Percentiles rank a stretch among this genome's conserved stretches.
phyloP scores from a whole-genome alignment of 257 asterid species.

The Linderniella brevidens region DNA sequence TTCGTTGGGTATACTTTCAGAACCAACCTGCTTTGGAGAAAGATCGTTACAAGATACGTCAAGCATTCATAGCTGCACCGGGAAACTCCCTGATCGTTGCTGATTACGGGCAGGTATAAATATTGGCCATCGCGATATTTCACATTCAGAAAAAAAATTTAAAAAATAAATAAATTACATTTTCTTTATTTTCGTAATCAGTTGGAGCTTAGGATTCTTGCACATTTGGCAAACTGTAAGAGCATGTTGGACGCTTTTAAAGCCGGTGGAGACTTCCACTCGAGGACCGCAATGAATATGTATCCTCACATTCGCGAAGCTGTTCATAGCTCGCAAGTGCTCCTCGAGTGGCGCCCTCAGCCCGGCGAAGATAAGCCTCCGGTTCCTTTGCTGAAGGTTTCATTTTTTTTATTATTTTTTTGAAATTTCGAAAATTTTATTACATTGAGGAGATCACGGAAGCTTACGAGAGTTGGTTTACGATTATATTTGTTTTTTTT shows the following conservation, averaged over 20 bases:
- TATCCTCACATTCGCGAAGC: slow-evolving; percentile 86
- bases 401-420: not conserved
- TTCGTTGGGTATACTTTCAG: slow-evolving; percentile 14
- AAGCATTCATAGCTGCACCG: slow-evolving; percentile 81
- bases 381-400: slow-evolving; percentile 81
- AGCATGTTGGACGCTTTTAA: slow-evolving; percentile 88
- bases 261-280: slow-evolving; percentile 99
- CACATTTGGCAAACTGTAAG: slow-evolving; percentile 83
- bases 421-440: too few species aligned
- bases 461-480: too few species aligned
- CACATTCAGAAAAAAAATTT: not conserved
- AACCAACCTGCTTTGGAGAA: slow-evolving; percentile 98
- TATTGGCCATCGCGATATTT: not conserved
- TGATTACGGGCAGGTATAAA: slow-evolving; percentile 83
- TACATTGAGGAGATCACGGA: not conserved
- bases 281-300: slow-evolving; percentile 98
- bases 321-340: slow-evolving; percentile 46
- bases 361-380: slow-evolving; percentile 88
- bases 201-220: slow-evolving; percentile 99
- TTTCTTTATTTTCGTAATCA: slow-evolving; percentile 17
- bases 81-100: slow-evolving; percentile 90
- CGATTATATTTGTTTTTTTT: not conserved
- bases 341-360: slow-evolving; percentile 95
- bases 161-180: too few species aligned
- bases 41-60: slow-evolving; percentile 93